Evolutionary conservation across 352 stramenopile genomes (phyloP).

Genomic region (Globisporangium rhizosaccharum): DNA sequence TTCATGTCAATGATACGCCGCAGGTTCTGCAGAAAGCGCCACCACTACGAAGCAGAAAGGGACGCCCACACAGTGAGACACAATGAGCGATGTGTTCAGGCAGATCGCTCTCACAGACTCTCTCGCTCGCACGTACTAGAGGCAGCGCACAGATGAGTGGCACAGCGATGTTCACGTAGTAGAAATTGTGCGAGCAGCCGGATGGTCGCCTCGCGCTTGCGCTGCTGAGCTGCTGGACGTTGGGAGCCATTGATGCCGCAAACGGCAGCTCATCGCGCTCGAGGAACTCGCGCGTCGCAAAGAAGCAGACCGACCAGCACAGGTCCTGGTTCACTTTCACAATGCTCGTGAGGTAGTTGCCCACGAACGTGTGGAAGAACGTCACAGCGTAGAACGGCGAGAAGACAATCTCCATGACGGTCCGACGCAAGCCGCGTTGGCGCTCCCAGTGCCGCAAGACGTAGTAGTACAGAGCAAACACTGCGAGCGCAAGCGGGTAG

Average conservation of each 20-base stretch:
- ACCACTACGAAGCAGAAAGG: slow-evolving; percentile 44
- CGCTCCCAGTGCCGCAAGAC: slow-evolving; percentile 83
- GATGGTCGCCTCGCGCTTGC: slow-evolving; percentile 3
- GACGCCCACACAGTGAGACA: neutral
- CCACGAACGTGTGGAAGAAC: slow-evolving; percentile 93
- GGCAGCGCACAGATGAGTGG: slow-evolving; percentile 93
- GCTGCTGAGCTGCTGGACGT: too few species aligned
- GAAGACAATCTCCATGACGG: slow-evolving; percentile 88
- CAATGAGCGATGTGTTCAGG: neutral
- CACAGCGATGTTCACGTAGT: slow-evolving; percentile 94
- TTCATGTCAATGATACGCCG: slow-evolving; percentile 93
- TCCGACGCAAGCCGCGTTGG: slow-evolving; percentile 83
- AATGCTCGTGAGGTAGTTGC: slow-evolving; percentile 81
- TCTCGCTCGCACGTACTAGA: slow-evolving; percentile 29
- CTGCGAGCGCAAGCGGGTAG: slow-evolving; percentile 89
- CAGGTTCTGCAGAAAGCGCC: slow-evolving; percentile 96
- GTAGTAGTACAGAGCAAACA: slow-evolving; percentile 93
- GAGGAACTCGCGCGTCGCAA: slow-evolving; percentile 92
- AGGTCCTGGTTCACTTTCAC: slow-evolving; percentile 85
- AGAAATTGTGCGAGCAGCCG: slow-evolving; percentile 68
- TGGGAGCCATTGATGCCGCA: too few species aligned
- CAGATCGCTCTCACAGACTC: neutral
- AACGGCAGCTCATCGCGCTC: slow-evolving; percentile 39
- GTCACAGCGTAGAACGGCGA: slow-evolving; percentile 90
- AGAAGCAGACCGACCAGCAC: slow-evolving; percentile 95